Conservation (phyloP, 768 basidiomycete genomes). For the Tephrocybe sp. region DNA sequence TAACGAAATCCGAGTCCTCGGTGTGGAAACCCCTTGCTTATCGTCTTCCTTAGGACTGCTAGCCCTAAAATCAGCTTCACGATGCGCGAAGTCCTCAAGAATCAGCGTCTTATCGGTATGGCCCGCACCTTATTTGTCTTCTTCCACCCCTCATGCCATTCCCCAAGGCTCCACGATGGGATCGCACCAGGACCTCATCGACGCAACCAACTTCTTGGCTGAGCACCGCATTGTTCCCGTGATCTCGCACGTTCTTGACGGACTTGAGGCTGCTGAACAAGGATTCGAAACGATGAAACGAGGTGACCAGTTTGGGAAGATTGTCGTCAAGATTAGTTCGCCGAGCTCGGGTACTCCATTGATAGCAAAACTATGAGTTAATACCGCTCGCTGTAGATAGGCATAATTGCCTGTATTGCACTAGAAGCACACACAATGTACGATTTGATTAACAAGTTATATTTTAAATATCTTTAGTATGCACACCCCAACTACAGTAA, state of each 20-base stretch:
- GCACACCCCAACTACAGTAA: constrained; percentile 1
- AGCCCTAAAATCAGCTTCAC: constrained; percentile 60
- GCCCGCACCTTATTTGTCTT: background rate
- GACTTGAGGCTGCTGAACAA: constrained; percentile 59
- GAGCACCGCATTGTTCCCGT: constrained; percentile 69
- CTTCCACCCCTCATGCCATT: constrained; percentile 1
- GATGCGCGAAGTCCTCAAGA: constrained; percentile 77
- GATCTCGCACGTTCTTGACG: constrained; percentile 69
- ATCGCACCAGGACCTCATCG: constrained; percentile 68
- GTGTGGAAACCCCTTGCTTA: background rate
- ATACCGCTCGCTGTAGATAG: too few relatives aligned
- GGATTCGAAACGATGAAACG: constrained; percentile 68
- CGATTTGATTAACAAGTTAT: constrained; percentile 9
- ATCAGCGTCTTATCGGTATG: constrained; percentile 72
- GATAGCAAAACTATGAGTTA: constrained; percentile 13
- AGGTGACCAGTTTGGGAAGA: constrained; percentile 78
- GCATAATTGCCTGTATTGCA: too few relatives aligned
- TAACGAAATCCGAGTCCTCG: background rate
- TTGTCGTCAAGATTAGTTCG: constrained; percentile 53
- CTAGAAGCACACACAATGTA: too few relatives aligned
- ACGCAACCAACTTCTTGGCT: constrained; percentile 69
- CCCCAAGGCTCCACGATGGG: constrained; percentile 80
- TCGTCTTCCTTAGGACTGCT: constrained; percentile 52
- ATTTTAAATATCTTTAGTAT: constrained; percentile 6
- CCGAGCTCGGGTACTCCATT: background rate